Percentiles rank a stretch among this genome's conserved stretches.
phyloP scores from a whole-genome alignment of 2,329 filamentous ascomycete genomes.

The Sporothrix pseudoabietina region DNA sequence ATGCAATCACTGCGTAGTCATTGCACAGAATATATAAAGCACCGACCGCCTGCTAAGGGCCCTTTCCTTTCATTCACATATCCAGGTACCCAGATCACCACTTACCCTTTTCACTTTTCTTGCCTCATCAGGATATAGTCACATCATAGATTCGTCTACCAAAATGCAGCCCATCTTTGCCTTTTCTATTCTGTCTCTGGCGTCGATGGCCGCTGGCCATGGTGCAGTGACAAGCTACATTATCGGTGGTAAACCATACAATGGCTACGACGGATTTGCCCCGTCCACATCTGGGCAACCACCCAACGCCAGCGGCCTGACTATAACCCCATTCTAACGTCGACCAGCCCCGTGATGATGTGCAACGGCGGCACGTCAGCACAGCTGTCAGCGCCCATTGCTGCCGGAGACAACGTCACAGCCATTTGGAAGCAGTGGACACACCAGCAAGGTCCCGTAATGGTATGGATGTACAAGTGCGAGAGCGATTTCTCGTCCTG shows the following conservation, averaged over 20 bases:
- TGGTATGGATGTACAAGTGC: conserved; percentile 61
- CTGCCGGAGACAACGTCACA: conserved; percentile 53
- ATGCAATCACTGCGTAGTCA: not conserved
- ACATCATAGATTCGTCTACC: not conserved
- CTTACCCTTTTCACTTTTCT: not conserved
- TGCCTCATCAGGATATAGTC: no score
- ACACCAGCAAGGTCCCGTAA: conserved; percentile 60
- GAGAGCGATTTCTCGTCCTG: conserved; percentile 48
- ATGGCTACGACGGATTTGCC: conserved; percentile 51
- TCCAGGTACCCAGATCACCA: not conserved
- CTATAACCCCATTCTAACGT: conserved; percentile 57
- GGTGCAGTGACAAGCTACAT: conserved; percentile 41
- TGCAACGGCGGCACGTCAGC: conserved; percentile 58
- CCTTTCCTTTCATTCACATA: not conserved
- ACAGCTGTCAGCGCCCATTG: conserved; percentile 48
- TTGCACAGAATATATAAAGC: not conserved
- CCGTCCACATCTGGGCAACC: conserved; percentile 51
- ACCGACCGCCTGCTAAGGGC: not conserved
- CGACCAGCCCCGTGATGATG: conserved; percentile 53
- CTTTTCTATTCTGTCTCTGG: conserved; percentile 26
- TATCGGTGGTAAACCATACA: conserved; percentile 38
- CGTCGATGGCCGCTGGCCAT: conserved; percentile 42
- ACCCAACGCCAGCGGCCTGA: conserved; percentile 59
- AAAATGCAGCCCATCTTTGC: not conserved
- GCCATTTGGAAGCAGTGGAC: conserved; percentile 61